phyloP scores from a whole-genome alignment of 2,329 filamentous ascomycete genomes.

The Coniochaeta ligniaria region DNA sequence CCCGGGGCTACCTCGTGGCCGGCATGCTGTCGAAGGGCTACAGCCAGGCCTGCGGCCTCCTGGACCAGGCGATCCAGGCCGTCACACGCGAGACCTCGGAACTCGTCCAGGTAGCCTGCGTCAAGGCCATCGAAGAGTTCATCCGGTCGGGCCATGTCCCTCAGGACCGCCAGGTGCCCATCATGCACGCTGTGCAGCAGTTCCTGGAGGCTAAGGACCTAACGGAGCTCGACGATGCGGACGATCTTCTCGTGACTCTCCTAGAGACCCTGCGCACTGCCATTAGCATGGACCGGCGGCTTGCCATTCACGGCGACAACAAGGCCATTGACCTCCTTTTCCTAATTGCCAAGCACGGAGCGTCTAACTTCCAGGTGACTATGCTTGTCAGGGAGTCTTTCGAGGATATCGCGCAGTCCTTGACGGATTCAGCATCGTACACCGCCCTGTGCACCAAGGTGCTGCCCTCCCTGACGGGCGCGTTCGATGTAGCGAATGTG shows the following conservation, averaged over 20 bases:
- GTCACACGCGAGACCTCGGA: constrained; percentile 73
- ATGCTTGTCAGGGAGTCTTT: constrained; percentile 86
- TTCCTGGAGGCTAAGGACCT: constrained; percentile 79
- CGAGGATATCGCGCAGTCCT: constrained; percentile 70
- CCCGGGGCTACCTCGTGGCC: constrained; percentile 80
- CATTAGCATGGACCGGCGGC: constrained; percentile 69
- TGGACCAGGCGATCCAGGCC: constrained; percentile 67
- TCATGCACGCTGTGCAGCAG: constrained; percentile 57
- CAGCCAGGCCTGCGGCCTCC: constrained; percentile 54
- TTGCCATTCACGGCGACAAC: constrained; percentile 65
- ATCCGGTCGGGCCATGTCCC: constrained; percentile 45
- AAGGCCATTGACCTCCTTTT: constrained; percentile 80
- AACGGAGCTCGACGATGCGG: constrained; percentile 76
- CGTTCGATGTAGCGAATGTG: constrained; percentile 80
- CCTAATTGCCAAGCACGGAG: constrained; percentile 78
- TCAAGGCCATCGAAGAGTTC: constrained; percentile 73
- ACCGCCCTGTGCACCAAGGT: constrained; percentile 76
- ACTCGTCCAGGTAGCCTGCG: constrained; percentile 85
- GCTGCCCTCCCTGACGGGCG: constrained; percentile 77
- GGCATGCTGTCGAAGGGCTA: constrained; percentile 69
- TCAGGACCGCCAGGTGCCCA: constrained; percentile 49
- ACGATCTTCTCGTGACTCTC: constrained; percentile 85
- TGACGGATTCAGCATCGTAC: constrained; percentile 65
- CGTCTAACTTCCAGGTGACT: constrained; percentile 84
- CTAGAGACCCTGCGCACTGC: constrained; percentile 79